Percentiles rank a stretch among this genome's conserved stretches.
Conservation (phyloP, 495 filamentous ascomycete species). For the Penicillium malachiteum region DNA sequence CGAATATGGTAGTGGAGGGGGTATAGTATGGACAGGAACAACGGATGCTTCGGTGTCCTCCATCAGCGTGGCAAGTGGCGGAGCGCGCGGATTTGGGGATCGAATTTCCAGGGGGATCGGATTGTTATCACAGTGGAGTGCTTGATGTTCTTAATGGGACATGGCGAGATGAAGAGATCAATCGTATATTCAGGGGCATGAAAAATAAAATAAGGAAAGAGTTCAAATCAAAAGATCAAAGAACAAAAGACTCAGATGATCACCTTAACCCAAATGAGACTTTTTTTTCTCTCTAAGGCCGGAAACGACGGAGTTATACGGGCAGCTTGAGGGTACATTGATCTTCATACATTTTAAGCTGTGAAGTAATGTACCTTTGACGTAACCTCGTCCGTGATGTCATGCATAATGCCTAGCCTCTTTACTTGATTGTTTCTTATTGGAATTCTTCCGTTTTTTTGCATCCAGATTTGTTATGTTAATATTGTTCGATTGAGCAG, state of each 20-base stretch:
- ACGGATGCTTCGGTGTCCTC: constrained; percentile 15
- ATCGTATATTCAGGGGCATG: not conserved
- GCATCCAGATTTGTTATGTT: no score
- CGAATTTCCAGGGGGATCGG: not conserved
- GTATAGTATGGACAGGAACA: constrained; percentile 22
- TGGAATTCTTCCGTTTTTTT: no score
- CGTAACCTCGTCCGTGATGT: constrained; percentile 25
- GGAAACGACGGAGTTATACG: constrained; percentile 25
- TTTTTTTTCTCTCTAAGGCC: constrained; percentile 8
- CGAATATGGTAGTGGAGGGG: constrained; percentile 57
- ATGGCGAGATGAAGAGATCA: not conserved
- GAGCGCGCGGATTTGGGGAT: constrained; percentile 2
- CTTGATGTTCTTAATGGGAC: not conserved
- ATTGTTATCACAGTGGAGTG: not conserved
- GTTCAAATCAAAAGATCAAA: not conserved
- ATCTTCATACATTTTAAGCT: constrained; percentile 12
- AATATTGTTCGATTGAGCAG: no score
- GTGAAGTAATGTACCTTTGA: constrained; percentile 21
- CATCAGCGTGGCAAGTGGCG: constrained; percentile 31
- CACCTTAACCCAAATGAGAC: constrained; percentile 8
- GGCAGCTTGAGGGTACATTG: constrained; percentile 16
- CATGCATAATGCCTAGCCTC: no score
- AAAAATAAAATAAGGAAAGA: not conserved
- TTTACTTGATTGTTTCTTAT: no score
- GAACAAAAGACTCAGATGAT: not conserved